Evolutionary conservation across 2,329 filamentous ascomycete genomes (phyloP), one percentile per base, ranked within the genome.

Genomic region (Sclerotinia minor): DNA sequence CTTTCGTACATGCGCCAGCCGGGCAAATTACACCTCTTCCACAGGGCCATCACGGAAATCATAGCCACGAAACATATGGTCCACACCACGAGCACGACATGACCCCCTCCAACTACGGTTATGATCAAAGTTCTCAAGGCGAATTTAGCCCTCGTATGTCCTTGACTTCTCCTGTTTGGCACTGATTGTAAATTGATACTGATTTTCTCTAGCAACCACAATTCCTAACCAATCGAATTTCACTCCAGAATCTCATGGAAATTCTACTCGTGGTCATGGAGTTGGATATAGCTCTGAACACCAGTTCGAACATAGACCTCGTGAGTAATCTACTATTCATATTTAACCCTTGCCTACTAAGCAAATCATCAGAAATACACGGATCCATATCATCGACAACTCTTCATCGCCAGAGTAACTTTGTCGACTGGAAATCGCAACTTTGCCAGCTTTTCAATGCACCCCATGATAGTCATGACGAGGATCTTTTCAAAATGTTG

Each of bases 211-310:
- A 67, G 65, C 19, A 67, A 63, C 65, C 38, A 67, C 65, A 3
- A 41, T 67, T 13, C 55, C 65, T 26, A 67, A 67, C 29, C 55
- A 52, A 47, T 54, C 65, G 35, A 67, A 47, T 21, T 67, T 67
- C 15, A 67, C 65, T n/a, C 65, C 65, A 52, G 32, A 59, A 63
- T 67, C 65, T n/a, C 65, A 67, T 67, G 65, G 65, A 24, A 67
- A 63, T 63, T 63, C 65, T n/a, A 53, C 55, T 47, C 65, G 57
- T 15, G 38, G 55, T 13, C 65, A 61, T 45, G 21, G 47, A 44
- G 26, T 15, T 13, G 65, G 58, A 35, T 67, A 67, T n/a, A 60
- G 41, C 26, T 52, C 65, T 21, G 65, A 67, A 29, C 65, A 61
- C n/a, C 65, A 67, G 26, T 67, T 67, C 29, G 65, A 67, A 32